phyloP scores from a whole-genome alignment of 305 asterid species.

The Andrographis paniculata region DNA sequence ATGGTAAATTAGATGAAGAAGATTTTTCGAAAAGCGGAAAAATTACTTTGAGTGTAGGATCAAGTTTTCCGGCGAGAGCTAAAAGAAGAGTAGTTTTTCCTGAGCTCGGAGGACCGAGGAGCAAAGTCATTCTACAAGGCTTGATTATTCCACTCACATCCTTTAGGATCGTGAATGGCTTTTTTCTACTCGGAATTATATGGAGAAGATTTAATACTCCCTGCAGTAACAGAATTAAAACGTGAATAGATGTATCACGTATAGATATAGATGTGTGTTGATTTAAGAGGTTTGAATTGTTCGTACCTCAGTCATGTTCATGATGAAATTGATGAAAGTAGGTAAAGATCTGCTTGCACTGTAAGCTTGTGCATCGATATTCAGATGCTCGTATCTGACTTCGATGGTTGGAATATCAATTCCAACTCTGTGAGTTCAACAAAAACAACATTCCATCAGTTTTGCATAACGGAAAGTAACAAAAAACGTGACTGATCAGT shows the following conservation, averaged over 20 bases:
- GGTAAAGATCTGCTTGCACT: conserved; percentile 59
- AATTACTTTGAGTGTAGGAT: conserved; percentile 46
- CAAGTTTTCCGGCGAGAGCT: conserved; percentile 84
- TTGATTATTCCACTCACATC: conserved; percentile 65
- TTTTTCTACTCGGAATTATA: conserved; percentile 38
- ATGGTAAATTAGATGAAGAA: no score
- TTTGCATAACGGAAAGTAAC: no score
- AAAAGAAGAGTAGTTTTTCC: conserved; percentile 57
- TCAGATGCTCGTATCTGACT: conserved; percentile 61
- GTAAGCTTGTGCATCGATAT: conserved; percentile 51
- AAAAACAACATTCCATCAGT: no score
- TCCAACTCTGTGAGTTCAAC: conserved; percentile 45
- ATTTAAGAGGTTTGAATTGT: no score
- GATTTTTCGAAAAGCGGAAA: no score
- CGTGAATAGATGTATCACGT: neutral
- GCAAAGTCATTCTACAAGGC: conserved; percentile 62
- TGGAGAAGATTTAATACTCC: conserved; percentile 31
- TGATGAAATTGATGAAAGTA: conserved; percentile 35
- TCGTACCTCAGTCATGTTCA: conserved; percentile 44
- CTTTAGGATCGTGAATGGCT: conserved; percentile 45
- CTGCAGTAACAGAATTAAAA: conserved; percentile 25
- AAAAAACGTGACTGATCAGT: no score
- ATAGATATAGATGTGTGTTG: no score
- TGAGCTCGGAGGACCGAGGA: conserved; percentile 68
- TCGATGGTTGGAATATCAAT: conserved; percentile 69